Base-by-base conservation (phyloP, 352 stramenopile species). In the Phytopythium litorale region DNA sequence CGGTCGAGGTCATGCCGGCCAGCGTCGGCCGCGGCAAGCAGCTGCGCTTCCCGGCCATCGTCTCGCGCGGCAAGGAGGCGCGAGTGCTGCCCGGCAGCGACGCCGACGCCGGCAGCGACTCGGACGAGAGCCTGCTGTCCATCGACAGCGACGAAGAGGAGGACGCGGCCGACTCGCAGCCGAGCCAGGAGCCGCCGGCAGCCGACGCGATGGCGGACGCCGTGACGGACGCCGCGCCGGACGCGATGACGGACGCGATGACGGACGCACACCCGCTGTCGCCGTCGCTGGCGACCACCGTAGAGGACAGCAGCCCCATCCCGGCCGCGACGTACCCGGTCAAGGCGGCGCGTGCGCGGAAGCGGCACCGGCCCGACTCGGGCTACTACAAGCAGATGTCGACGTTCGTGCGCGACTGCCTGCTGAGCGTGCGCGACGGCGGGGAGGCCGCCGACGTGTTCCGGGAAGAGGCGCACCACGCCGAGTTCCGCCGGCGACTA, bases 371-470 rank as follows among this genome's bases (percentile, higher is more conserved):
- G 0, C 87, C 87, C 16, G 80, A 93, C 66, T 91, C 83, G 15
- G 73, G 78, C 1, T 94, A 96, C 69, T 89, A 85, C 70, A 86
- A 85, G 62, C 80, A 88, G 48, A 94, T 96, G 84, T 92, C 87
- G 16, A 91, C 81, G 28, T 91, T 89, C 56, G 82, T 96, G 57
- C 81, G 83, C 53, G 81, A 90, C 64, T 93, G 84, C 51, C 71
- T 96, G 53, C 71, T 96, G 19, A 89, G 74, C 54, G 79, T 96
- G 57, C 84, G 87, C n/a, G 73, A 89, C 46, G 32, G 70, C 43
- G 67, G 67, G 16, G 63, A 73, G 16, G 64, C 72, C 5, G 67
- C 70, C 2, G 78, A 84, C 8, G 72, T 79, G 19, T 79, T 91
- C 51, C 68, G 70, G 48, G 75, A 88, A 57, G 82, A 86, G 18